Evolutionary conservation across 352 stramenopile species (phyloP).

Genomic region (Phytopythium cucurbitacearum): DNA sequence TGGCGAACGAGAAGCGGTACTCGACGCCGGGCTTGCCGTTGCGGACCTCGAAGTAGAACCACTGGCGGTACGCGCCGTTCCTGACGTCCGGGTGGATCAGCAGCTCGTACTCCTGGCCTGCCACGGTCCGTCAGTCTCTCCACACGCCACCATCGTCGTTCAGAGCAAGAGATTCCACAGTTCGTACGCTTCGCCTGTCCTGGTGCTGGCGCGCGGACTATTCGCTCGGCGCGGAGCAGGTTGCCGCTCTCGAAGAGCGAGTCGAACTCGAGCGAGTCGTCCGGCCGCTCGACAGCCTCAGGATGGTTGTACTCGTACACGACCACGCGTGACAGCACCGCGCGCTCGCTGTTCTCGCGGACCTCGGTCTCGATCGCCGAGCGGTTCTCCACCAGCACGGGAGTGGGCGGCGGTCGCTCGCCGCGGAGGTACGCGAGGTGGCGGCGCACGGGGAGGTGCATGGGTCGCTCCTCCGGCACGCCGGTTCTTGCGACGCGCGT

Average conservation of each 20-base stretch:
- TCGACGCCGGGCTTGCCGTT: conserved; percentile 39
- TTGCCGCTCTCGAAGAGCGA: conserved; percentile 80
- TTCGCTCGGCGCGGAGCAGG: conserved; percentile 49
- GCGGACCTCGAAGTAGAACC: conserved; percentile 88
- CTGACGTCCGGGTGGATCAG: conserved; percentile 73
- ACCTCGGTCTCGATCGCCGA: conserved; percentile 29
- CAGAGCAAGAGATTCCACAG: not conserved
- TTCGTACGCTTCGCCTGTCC: not conserved
- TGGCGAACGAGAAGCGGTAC: conserved; percentile 76
- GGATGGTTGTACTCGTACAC: conserved; percentile 79
- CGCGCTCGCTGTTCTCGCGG: conserved; percentile 22
- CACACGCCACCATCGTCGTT: too few relatives aligned
- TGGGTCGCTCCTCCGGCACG: conserved; percentile 25
- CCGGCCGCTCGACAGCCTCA: conserved; percentile 22
- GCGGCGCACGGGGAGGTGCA: conserved; percentile 40
- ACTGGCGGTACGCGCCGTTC: conserved; percentile 84
- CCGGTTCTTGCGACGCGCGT: conserved; percentile 34
- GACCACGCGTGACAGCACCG: conserved; percentile 24
- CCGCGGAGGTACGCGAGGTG: conserved; percentile 16
- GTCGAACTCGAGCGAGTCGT: conserved; percentile 67
- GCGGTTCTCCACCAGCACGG: conserved; percentile 41
- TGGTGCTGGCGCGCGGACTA: conserved; percentile 25
- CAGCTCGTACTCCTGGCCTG: conserved; percentile 67
- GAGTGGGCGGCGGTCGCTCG: conserved; percentile 22
- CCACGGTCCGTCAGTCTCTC: not conserved